Evolutionary conservation across 805 yeast species (phyloP).

Genomic region (Danielia oregonensis): DNA sequence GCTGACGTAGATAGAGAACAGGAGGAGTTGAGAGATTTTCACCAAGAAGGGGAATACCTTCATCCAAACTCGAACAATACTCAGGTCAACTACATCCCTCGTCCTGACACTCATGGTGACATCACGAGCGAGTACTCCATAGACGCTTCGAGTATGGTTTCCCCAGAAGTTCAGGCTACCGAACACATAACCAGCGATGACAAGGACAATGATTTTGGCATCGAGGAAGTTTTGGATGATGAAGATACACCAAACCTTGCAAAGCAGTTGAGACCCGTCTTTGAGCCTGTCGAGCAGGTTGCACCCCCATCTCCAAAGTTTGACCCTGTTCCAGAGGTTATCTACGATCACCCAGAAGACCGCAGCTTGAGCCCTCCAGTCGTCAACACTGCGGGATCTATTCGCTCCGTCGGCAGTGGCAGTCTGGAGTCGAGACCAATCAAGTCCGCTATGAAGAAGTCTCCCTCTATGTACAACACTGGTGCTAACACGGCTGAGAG

Average conservation of each 20-base stretch:
- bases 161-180: neutral
- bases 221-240: constrained; percentile 21
- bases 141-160: neutral
- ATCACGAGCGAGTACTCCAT: constrained; percentile 2
- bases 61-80: neutral
- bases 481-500: constrained; percentile 7
- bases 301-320: constrained; percentile 17
- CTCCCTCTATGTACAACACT: constrained; percentile 21
- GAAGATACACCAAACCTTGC: constrained; percentile 22
- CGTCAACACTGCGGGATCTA: constrained; percentile 24
- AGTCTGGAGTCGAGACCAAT: constrained; percentile 26
- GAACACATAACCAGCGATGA: neutral
- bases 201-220: constrained; percentile 18
- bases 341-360: constrained; percentile 10
- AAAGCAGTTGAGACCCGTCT: constrained; percentile 24
- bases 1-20: no score
- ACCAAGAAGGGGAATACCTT: neutral
- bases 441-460: constrained; percentile 50
- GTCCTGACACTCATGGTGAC: neutral
- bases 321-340: constrained; percentile 27
- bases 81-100: constrained; percentile 1
- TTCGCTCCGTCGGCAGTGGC: constrained; percentile 23
- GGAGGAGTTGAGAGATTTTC: constrained; percentile 6
- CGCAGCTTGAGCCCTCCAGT: constrained; percentile 7
- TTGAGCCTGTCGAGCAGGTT: constrained; percentile 6